Conservation (phyloP, 140 eudicot genomes). For the Ambrosia hybrid region DNA sequence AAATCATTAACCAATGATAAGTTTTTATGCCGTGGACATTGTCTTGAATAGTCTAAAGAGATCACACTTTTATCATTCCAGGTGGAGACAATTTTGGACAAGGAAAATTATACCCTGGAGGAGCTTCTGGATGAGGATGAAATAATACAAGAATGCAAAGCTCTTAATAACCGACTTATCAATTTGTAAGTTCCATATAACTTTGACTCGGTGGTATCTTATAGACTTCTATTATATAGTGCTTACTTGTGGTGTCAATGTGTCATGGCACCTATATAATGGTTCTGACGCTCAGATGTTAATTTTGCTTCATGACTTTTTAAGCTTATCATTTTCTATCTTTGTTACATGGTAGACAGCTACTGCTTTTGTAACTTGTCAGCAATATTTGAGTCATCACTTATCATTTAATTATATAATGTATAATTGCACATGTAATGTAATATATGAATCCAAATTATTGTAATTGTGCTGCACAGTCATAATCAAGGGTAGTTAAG, state of each 20-base stretch:
- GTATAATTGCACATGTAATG: conserved; percentile 6
- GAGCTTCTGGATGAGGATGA: conserved; percentile 97
- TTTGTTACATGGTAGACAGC: conserved; percentile 8
- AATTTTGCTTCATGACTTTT: conserved; percentile 10
- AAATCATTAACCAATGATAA: conserved; percentile 2
- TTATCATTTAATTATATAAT: neutral
- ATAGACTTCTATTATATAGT: conserved; percentile 10
- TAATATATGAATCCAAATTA: neutral
- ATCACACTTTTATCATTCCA: conserved; percentile 30
- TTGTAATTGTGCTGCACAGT: conserved; percentile 10
- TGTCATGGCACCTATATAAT: neutral
- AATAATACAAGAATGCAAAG: conserved; percentile 96
- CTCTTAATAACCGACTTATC: conserved; percentile 89
- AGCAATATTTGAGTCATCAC: neutral
- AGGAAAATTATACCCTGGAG: conserved; percentile 79
- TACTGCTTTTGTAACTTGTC: neutral
- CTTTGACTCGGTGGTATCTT: conserved; percentile 6
- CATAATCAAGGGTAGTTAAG: neutral
- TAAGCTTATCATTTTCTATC: neutral
- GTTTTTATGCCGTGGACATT: neutral
- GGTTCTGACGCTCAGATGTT: neutral
- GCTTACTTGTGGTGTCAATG: conserved; percentile 11
- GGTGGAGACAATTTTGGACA: conserved; percentile 94
- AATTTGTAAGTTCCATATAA: conserved; percentile 54
- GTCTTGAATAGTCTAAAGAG: neutral